phyloP scores from a whole-genome alignment of 2,329 filamentous ascomycete genomes.

The Paramyrothecium roridum region DNA sequence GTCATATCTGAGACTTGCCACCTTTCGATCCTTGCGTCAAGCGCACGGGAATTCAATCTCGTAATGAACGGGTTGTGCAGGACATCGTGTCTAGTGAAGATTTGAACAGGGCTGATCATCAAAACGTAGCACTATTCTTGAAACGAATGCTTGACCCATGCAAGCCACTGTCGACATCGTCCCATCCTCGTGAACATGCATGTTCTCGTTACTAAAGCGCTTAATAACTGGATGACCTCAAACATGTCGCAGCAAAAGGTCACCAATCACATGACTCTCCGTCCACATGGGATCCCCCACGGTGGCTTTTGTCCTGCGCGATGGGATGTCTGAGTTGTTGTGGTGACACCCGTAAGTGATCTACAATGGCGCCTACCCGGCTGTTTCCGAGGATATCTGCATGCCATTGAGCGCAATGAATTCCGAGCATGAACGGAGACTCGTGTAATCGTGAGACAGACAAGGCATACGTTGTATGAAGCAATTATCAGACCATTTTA shows the following conservation, averaged over 20 bases:
- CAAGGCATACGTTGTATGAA: neutral
- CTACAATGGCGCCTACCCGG: neutral
- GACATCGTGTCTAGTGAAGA: neutral
- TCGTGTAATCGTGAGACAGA: neutral
- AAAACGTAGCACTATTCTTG: neutral
- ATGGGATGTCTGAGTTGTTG: too few species aligned
- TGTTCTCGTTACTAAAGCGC: neutral
- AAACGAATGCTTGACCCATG: neutral
- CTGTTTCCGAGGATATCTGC: neutral
- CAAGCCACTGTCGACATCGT: neutral
- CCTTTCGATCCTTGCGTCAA: neutral
- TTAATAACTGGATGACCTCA: neutral
- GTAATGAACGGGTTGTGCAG: too few species aligned
- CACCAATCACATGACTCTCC: neutral
- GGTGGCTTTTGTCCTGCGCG: too few species aligned
- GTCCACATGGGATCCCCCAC: neutral
- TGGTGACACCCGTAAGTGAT: neutral
- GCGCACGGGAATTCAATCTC: too few species aligned
- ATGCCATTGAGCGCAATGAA: neutral
- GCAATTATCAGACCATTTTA: neutral
- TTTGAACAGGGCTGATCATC: neutral
- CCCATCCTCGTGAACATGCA: neutral
- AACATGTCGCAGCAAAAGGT: neutral
- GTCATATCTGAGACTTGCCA: neutral
- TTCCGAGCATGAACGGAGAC: neutral